Base-by-base conservation (phyloP, 1,139 yeast genomes). In the Geotrichum aggregatum region DNA sequence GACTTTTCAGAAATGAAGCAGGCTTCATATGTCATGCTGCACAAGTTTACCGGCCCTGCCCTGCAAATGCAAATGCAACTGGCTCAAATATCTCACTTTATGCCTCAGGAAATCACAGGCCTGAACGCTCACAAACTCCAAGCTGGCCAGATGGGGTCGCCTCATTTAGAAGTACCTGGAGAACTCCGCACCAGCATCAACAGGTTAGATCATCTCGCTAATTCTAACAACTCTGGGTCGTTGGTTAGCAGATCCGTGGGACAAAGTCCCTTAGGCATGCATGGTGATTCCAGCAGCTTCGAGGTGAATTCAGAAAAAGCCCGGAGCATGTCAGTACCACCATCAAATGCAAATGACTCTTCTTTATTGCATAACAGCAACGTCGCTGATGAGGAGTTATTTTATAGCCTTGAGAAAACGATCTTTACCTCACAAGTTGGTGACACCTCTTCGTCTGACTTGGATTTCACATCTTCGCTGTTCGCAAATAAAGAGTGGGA, bases 1-100 rank as follows among this genome's bases (percentile, higher is more conserved):
- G 71, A 68, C 52, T 68, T 67, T 54, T 63, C 70, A 0, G 68
- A 61, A 34, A 47, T 53, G 28, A 54, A 51, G 39, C 68, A 66
- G 47, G 69, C 66, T 2, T 56, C 67, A 18, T 42, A 42, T 10
- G 54, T 56, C 6, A 44, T 54, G 33, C 55, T 56, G n/a, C 71
- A 67, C 51, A 49, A 53, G 5, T 36, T 66, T 19, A 53, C 57
- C 3, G 71, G 71, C 1, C 60, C 62, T 2, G 52, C 54, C 41
- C 40, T 33, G 16, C 47, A 54, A 35, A 49, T 64, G n/a, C 59
- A 54, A 21, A 26, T 52, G 3, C 60, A 61, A 45, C 44, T 64
- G 46, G 28, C 42, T 14, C 56, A 52, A 16, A 46, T 63, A n/a
- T 58, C 60, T 44, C 49, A 58, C n/a, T 57, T 56, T 52, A 60